phyloP scores from a whole-genome alignment of 257 asterid genomes.

The Jaltomata sinuosa region DNA sequence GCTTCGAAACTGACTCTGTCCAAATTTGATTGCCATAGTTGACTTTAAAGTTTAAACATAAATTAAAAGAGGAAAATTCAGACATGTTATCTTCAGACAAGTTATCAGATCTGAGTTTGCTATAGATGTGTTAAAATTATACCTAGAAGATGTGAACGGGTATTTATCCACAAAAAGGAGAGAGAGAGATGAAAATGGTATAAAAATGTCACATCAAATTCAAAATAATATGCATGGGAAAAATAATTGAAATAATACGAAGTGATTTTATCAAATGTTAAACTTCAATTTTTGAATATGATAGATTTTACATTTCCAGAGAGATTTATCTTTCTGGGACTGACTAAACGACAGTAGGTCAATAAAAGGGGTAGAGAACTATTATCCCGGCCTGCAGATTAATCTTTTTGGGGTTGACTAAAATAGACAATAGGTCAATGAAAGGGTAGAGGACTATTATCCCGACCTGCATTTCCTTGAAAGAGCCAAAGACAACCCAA shows the following conservation, averaged over 20 bases:
- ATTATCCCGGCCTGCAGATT: conserved; percentile 50
- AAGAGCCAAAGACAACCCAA: conserved; percentile 84
- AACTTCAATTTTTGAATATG: not conserved
- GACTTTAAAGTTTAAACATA: not conserved
- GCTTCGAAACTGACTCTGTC: not conserved
- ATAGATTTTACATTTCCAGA: not conserved
- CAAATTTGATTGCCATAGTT: not conserved
- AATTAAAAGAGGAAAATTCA: not conserved
- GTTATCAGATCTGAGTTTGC: not conserved
- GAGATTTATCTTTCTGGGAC: not conserved
- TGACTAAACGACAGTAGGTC: not conserved
- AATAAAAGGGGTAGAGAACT: not conserved
- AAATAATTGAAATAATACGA: not conserved
- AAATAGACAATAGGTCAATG: not conserved
- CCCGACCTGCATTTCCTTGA: conserved; percentile 75
- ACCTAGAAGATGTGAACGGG: not conserved
- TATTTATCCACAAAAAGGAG: not conserved
- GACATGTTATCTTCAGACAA: not conserved
- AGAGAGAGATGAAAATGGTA: not conserved
- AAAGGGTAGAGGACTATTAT: conserved; percentile 1
- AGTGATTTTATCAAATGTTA: not conserved
- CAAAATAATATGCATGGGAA: not conserved
- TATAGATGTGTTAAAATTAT: not conserved
- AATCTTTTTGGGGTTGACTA: not conserved
- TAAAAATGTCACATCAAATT: not conserved